Conservation (phyloP, 805 yeast genomes). For the Hanseniaspora thailandica region DNA sequence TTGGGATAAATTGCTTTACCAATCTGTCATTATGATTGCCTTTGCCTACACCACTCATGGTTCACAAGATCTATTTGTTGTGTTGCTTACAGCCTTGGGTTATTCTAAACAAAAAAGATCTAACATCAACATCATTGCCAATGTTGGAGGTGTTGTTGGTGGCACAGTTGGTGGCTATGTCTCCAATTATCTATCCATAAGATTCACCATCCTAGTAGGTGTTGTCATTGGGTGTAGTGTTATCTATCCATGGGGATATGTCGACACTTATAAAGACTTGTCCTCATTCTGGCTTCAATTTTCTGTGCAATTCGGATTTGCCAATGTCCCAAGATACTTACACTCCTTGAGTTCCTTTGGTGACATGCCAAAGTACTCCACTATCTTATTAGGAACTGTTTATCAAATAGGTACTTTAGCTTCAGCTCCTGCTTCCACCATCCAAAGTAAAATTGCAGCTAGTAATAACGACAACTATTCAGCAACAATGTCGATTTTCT, state of each 20-base stretch:
- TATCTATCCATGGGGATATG: constrained; percentile 53
- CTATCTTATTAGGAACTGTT: constrained; percentile 51
- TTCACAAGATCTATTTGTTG: constrained; percentile 62
- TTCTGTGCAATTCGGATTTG: constrained; percentile 62
- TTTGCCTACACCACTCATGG: constrained; percentile 66
- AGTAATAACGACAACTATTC: constrained; percentile 39
- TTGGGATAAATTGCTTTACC: constrained; percentile 49
- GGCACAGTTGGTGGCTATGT: constrained; percentile 50
- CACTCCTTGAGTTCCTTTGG: constrained; percentile 51
- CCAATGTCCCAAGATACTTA: constrained; percentile 51
- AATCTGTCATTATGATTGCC: constrained; percentile 51
- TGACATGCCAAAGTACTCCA: constrained; percentile 33
- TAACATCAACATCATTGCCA: constrained; percentile 51
- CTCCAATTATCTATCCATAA: constrained; percentile 54
- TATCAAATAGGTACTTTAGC: constrained; percentile 61
- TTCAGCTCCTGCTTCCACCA: constrained; percentile 57
- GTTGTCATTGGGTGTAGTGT: constrained; percentile 48
- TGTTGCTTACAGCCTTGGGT: constrained; percentile 39
- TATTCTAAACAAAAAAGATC: constrained; percentile 39
- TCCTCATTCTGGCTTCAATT: constrained; percentile 53
- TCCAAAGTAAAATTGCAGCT: constrained; percentile 51
- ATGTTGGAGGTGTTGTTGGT: constrained; percentile 57
- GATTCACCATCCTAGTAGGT: constrained; percentile 47
- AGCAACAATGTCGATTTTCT: constrained; percentile 53
- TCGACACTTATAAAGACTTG: constrained; percentile 36